Conservation (phyloP, 2,329 filamentous ascomycete genomes). For the Pyrenochaeta sp. region DNA sequence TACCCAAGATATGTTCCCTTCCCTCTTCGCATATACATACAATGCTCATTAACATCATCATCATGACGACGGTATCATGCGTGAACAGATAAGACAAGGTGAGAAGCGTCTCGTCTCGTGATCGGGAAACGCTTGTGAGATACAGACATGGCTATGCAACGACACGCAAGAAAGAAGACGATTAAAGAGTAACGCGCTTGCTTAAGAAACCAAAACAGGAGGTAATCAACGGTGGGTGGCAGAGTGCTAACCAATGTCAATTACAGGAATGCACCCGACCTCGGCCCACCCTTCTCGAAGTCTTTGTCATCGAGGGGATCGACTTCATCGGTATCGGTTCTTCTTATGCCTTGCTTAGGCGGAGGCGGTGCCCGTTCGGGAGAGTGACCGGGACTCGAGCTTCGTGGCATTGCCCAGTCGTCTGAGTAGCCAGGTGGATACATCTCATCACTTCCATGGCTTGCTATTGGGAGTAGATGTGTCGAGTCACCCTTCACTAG, state of each 20-base stretch:
- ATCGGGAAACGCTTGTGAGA: neutral
- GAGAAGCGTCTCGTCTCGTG: neutral
- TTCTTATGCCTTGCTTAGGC: constrained; percentile 10
- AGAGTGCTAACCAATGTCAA: neutral
- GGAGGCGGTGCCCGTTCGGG: constrained; percentile 11
- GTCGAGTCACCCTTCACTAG: constrained; percentile 77
- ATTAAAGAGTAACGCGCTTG: neutral
- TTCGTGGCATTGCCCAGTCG: constrained; percentile 22
- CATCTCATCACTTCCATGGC: constrained; percentile 29
- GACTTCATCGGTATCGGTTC: constrained; percentile 15
- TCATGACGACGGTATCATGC: neutral
- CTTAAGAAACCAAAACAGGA: neutral
- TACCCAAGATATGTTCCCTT: neutral
- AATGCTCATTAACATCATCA: neutral
- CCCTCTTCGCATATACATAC: neutral
- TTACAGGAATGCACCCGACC: constrained; percentile 7
- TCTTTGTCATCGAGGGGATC: constrained; percentile 15
- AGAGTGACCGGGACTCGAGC: constrained; percentile 16
- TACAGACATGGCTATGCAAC: neutral
- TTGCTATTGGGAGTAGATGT: constrained; percentile 39
- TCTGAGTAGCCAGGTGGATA: constrained; percentile 26
- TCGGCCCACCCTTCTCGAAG: constrained; percentile 9
- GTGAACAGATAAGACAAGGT: neutral
- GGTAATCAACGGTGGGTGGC: neutral
- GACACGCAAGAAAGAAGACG: neutral